phyloP scores from a whole-genome alignment of 352 stramenopile species.

The Pythium phragmiticola region DNA sequence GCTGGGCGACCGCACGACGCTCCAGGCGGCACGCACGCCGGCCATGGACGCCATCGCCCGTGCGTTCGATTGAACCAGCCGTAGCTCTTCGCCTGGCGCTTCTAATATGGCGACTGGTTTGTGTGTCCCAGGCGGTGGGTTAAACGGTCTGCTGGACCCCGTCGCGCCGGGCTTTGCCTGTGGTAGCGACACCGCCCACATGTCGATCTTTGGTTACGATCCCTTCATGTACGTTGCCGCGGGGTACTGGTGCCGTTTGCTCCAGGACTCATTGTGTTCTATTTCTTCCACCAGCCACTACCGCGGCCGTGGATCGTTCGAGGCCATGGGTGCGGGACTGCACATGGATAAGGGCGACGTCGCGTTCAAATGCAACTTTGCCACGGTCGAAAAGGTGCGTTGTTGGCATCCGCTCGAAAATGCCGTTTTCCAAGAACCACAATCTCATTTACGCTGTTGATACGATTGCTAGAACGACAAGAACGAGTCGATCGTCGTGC shows the following conservation, averaged over 20 bases:
- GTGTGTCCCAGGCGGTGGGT: constrained; percentile 44
- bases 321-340: constrained; percentile 84
- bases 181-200: constrained; percentile 86
- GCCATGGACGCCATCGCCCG: constrained; percentile 85
- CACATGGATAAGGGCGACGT: constrained; percentile 84
- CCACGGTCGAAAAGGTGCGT: constrained; percentile 53
- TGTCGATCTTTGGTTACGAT: constrained; percentile 90
- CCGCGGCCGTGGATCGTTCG: constrained; percentile 81
- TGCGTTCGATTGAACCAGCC: constrained; percentile 23
- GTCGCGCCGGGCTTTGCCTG: constrained; percentile 83
- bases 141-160: constrained; percentile 83
- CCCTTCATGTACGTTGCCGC: constrained; percentile 50
- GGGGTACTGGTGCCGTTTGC: too few species aligned
- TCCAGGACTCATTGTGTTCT: neutral
- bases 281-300: constrained; percentile 52
- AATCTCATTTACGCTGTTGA: neutral
- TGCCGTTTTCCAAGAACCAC: neutral
- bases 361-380: constrained; percentile 91
- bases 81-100: neutral
- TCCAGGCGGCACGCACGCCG: constrained; percentile 66
- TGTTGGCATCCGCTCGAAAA: neutral
- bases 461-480: constrained; percentile 39
- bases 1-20: constrained; percentile 51
- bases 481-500: constrained; percentile 61
- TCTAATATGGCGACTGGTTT: constrained; percentile 4